Percentiles rank a stretch among this genome's conserved stretches.
Conservation (phyloP, 2,329 filamentous ascomycete species). For the Sclerotinia spermophila region DNA sequence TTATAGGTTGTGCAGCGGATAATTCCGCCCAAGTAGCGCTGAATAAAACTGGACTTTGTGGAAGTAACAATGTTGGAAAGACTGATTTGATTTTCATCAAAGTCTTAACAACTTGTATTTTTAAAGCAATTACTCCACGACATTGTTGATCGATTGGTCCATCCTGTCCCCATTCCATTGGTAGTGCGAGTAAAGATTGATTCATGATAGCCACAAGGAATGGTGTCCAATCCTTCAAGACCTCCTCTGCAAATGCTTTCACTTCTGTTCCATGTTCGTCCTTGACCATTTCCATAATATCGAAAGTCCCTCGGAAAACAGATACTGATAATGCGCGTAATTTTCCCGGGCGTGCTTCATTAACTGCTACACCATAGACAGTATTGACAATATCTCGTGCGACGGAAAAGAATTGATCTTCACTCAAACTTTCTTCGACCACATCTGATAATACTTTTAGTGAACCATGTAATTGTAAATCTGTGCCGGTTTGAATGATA, state of each 20-base stretch:
- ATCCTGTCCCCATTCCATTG: slow-evolving; percentile 52
- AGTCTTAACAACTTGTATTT: slow-evolving; percentile 91
- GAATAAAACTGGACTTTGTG: slow-evolving; percentile 80
- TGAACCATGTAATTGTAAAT: slow-evolving; percentile 82
- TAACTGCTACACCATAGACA: slow-evolving; percentile 77
- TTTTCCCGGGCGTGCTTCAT: slow-evolving; percentile 67
- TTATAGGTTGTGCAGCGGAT: slow-evolving; percentile 64
- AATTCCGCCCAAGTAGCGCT: slow-evolving; percentile 87
- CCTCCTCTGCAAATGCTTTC: slow-evolving; percentile 83
- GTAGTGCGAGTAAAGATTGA: slow-evolving; percentile 61
- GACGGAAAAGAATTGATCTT: slow-evolving; percentile 91
- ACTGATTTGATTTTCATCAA: slow-evolving; percentile 83
- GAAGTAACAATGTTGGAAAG: slow-evolving; percentile 76
- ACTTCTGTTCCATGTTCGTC: slow-evolving; percentile 86
- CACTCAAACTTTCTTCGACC: slow-evolving; percentile 88
- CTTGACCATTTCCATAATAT: slow-evolving; percentile 94
- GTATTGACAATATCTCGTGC: slow-evolving; percentile 81
- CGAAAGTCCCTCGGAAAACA: slow-evolving; percentile 87
- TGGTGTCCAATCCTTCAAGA: slow-evolving; percentile 78
- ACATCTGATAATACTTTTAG: slow-evolving; percentile 84
- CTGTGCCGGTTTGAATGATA: slow-evolving; percentile 70
- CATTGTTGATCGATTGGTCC: slow-evolving; percentile 60
- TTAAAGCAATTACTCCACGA: slow-evolving; percentile 80
- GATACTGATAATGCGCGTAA: slow-evolving; percentile 82
- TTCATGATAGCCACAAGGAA: slow-evolving; percentile 83